Base-by-base conservation (phyloP, 352 stramenopile species). In the Phytopythium delawarense region DNA sequence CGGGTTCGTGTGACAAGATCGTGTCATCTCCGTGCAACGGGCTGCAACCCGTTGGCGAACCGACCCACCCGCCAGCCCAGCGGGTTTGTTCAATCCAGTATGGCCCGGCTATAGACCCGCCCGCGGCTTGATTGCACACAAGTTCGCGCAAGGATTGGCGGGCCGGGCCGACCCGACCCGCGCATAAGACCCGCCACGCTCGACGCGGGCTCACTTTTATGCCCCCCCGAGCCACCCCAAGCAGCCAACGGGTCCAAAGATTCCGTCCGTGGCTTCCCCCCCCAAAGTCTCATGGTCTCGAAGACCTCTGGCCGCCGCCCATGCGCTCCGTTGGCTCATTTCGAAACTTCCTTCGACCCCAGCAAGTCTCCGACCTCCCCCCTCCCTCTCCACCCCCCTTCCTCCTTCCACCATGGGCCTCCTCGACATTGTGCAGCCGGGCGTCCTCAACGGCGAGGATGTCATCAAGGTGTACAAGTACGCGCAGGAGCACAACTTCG, bases 401-500 rank as follows among this genome's bases (percentile, higher is more conserved):
- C 46, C 34, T 46, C 56, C 7, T 62, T 23, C 59, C 45, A 88
- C 59, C 63, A 94, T 94, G 86, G 86, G 86, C 71, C 74, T 94
- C 61, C 65, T 92, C 40, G 86, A 94, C 57, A 89, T 94, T 62
- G 86, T 94, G 62, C 83, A 85, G 62, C 68, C 85, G 20, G 89
- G 89, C 69, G 87, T 97, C 35, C 77, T 96, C 69, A 96, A 91
- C 72, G 87, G 84, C 65, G 81, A 91, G 39, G 85, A 96, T 65
- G 83, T 96, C 45, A 70, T 93, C 65, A 89, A 96, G 75, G 84
- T 98, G 57, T 97, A 97, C 86, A 81, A 91, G 63, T 96, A 97
- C 76, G 92, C 92, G 55, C 95, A 98, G 73, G 82, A 96, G 70
- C 72, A 97, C 81, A 88, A 87, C 64, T 99, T 98, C 66, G 97